Evolutionary conservation across 2,329 filamentous ascomycete genomes (phyloP), one percentile per base, ranked within the genome.

Genomic region (Pseudogymnoascus sp.): DNA sequence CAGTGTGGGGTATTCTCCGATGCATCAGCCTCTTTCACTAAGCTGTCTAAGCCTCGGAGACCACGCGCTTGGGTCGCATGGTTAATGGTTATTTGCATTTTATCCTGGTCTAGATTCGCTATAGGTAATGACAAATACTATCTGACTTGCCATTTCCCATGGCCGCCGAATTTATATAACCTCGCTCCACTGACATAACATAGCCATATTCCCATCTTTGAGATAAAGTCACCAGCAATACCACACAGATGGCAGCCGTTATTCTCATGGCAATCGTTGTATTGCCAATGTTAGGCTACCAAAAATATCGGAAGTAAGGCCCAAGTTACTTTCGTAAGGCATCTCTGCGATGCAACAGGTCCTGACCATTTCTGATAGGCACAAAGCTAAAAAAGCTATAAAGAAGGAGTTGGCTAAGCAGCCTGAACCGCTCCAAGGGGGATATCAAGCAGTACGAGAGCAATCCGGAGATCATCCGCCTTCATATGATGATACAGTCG

Each of bases 251-350:
- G 58, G 58, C 58, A 6, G 58, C 58, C 33, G 21, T 60, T 38
- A 19, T 60, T 31, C 35, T 60, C n/a, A 39, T 60, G 35, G 58
- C 58, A 19, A 26, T 60, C 35, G 35, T 60, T 23, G 35, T 60
- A 11, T 12, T 60, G 14, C 58, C 58, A 38, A 26, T 39, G 21
- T n/a, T 60, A 19, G 58, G 58, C 21, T 60, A 39, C 58, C 7
- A 60, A 1, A 60, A 41, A 60, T 60, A 60, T 26, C 33, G n/a
- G 19, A 60, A 39, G 58, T 60, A 31, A 39, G 33, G 21, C 58
- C 10, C 33, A 26, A 4, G 23, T 33, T 38, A 23, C 39, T 33
- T 38, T n/a, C 39, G 8, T 41, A 19, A 16, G 12, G 7, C 35
- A 60, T 41, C 58, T 39, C 58, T 10, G 6, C 35, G 14, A 16